Conservation (phyloP, 2,329 filamentous ascomycete genomes). For the Sclerotinia spermophila region DNA sequence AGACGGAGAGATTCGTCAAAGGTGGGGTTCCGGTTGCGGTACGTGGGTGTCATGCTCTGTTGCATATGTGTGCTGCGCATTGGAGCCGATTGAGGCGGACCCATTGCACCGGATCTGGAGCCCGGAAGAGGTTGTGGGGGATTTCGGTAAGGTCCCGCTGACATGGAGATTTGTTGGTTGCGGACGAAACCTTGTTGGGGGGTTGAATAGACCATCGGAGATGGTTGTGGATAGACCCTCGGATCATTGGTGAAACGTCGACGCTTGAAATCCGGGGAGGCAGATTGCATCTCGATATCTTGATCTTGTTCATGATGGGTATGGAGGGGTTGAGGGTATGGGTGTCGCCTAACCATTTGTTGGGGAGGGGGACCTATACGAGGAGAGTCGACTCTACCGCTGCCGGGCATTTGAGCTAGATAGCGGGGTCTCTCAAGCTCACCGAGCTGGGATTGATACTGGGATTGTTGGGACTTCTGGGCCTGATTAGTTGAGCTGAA, state of each 20-base stretch:
- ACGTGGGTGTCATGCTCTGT: slow-evolving; percentile 25
- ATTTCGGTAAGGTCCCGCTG: slow-evolving; percentile 37
- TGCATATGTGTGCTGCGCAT: slow-evolving; percentile 23
- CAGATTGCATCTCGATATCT: slow-evolving; percentile 42
- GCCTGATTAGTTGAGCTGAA: slow-evolving; percentile 22
- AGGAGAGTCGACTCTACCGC: slow-evolving; percentile 31
- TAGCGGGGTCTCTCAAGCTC: slow-evolving; percentile 28
- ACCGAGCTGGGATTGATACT: slow-evolving; percentile 19
- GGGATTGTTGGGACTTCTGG: not conserved
- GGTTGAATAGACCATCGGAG: slow-evolving; percentile 37
- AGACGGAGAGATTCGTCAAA: slow-evolving; percentile 38
- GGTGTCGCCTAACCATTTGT: slow-evolving; percentile 26
- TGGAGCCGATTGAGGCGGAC: slow-evolving; percentile 32
- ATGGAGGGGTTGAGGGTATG: slow-evolving; percentile 30
- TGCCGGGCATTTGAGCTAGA: slow-evolving; percentile 27
- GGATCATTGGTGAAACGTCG: slow-evolving; percentile 53
- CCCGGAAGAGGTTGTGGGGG: slow-evolving; percentile 37
- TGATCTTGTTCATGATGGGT: slow-evolving; percentile 38
- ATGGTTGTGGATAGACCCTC: slow-evolving; percentile 40
- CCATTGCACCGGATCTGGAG: slow-evolving; percentile 33
- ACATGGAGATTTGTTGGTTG: slow-evolving; percentile 31
- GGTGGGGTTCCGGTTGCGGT: slow-evolving; percentile 27
- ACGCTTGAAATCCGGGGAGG: slow-evolving; percentile 57
- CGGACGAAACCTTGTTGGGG: slow-evolving; percentile 28
- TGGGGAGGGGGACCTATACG: slow-evolving; percentile 25